A percentile compares a stretch with the other conserved stretches of the same genome.
These are phyloP conservation scores for Sonneratia caseolaris DNA, from an alignment of 345 rosid genomes.

Conservation along the genomic window DNA sequence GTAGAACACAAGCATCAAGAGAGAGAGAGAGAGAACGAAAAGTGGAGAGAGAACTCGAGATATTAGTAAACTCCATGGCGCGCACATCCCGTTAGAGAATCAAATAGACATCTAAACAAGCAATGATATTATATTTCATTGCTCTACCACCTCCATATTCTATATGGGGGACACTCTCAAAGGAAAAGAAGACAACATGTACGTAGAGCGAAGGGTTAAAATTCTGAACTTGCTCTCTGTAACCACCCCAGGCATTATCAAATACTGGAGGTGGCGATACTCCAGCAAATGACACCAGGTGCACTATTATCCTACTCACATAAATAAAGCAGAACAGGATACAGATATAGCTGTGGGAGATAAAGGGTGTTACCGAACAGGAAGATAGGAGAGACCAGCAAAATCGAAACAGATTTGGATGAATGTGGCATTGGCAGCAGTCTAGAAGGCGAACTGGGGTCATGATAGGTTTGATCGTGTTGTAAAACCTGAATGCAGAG, in stretches of 20 bases:
- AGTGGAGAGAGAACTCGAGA: not conserved
- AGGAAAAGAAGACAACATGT: not conserved
- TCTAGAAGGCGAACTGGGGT: not conserved
- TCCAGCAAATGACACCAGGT: slow-evolving; percentile 2
- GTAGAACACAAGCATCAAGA: not conserved
- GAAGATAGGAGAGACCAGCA: not conserved
- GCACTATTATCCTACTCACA: not conserved
- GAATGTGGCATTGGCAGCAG: not conserved
- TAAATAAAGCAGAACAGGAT: not conserved
- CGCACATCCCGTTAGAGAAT: not conserved
- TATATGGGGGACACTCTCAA: not conserved
- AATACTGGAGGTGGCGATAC: not conserved
- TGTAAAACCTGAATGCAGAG: not conserved
- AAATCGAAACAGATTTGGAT: not conserved
- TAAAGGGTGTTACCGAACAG: not conserved
- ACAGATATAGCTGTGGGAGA: not conserved
- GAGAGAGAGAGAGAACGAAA: not conserved
- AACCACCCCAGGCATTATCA: slow-evolving; percentile 2
- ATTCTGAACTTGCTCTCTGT: not conserved
- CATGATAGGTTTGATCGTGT: too few species aligned
- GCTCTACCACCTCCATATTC: not conserved
- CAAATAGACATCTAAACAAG: not conserved
- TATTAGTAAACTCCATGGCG: not conserved
- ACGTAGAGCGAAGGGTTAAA: not conserved
- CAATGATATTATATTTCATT: not conserved